Base-by-base conservation (phyloP, 2,329 filamentous ascomycete species). In the Leptographium galeiforme region DNA sequence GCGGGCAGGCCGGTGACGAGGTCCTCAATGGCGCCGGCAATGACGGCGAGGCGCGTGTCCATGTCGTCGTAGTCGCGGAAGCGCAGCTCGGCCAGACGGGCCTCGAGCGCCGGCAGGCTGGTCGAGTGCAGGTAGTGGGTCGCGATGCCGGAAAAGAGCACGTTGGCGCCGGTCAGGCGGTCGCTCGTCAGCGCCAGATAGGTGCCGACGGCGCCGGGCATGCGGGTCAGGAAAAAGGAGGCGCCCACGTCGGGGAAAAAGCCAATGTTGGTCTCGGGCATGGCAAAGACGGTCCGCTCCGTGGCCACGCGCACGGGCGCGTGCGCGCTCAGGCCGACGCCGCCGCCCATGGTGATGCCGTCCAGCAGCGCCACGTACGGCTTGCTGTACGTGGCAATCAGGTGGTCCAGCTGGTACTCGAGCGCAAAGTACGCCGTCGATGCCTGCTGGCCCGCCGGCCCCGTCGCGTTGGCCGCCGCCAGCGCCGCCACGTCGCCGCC, bases 221-320 rank as follows among this genome's bases (percentile, higher is more conserved):
- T 82, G 58, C 89, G 79, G 16, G 93, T 88, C 52, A 98, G 75
- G 76, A 97, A 97, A 74, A 97, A 98, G 12, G 88, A 94, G 36
- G 85, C 94, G 57, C 93, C 93, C 49, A 98, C 93, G 64, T 98
- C 94, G 8, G 94, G 93, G 76, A 98, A 98, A 76, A 97, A 96
- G 41, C 93, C 93, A 64, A 98, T 98, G 10, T 82, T 95, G 5
- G 93, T 98, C 72, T 98, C 93, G 34, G 93, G 93, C 93, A 98
- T 98, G 61, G 94, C 90, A 63, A 98, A 97, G 48, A 95, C 72
- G 7, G 93, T 98, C 65, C 85, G 85, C 71, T 98, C 93, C 3
- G 93, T 98, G 40, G 93, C 93, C 65, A 98, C 95, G 56, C 93
- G 79, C 77, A 98, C 91, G 4, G 93, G 94, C 2, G 93, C 91